Evolutionary conservation across 805 yeast species (phyloP), one percentile per base, ranked within the genome.

Genomic region (Monosporozyma solicola): DNA sequence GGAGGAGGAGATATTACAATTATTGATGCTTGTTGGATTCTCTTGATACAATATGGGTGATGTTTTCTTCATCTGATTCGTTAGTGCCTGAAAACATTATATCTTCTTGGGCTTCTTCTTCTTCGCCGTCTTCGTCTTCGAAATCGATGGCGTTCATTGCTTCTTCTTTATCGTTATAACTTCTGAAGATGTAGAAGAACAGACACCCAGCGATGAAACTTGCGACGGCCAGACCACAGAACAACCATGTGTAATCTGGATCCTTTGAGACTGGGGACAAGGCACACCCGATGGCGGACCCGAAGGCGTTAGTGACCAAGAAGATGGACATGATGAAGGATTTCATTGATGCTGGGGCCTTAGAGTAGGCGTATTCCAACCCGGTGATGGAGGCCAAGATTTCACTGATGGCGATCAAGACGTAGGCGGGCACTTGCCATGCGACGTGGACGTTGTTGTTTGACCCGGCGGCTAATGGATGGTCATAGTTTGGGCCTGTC

Each of bases 311-410:
- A 44, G 86, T 84, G 53, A 86, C 71, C 62, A 87, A 74, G 74
- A 83, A 85, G 50, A 74, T 57, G 15, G 84, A 75, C 76, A 73
- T 72, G 48, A 71, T 70, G 44, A 73, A 66, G 20, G 74, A 69
- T 55, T 71, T 74, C 74, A 72, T 71, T 43, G 77, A 71, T 8
- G 75, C 76, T 44, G 94, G 94, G 5, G 94, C 92, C 72, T 86
- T 84, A 29, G 90, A 82, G 72, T 84, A 87, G 20, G 95, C 95
- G 64, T 84, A 85, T 72, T 87, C 94, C 60, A 84, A 78, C 61
- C 92, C 94, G 24, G 94, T 85, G 61, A 85, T 80, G 51, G 87
- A 83, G 33, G 91, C 90, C 60, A 87, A 78, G 58, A 86, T 85
- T 69, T 87, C 95, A 16, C 90, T 80, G 51, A 84, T 65, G 11